A percentile compares a stretch with the other conserved stretches of the same genome.
Evolutionary conservation across 371 early-diverging fungal species (phyloP).

Genomic region (Lichtheimia ornata): DNA sequence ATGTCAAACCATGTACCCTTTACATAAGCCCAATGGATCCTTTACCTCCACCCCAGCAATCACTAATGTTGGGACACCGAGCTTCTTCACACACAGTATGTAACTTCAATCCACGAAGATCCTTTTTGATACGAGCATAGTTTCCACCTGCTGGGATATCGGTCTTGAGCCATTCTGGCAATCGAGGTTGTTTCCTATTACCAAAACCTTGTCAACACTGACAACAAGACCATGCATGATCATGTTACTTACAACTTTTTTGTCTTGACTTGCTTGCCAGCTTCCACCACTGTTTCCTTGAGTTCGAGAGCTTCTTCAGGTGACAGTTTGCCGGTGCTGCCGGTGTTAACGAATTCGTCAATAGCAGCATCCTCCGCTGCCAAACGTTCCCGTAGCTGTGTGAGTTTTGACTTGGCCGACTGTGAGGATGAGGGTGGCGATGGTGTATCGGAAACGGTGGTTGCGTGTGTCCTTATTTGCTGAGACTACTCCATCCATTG

Average conservation of each 20-base stretch:
- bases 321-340: conserved; percentile 54
- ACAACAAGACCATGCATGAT: background rate
- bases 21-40: background rate
- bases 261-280: conserved; percentile 44
- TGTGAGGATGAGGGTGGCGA: conserved; percentile 22
- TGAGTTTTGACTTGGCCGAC: conserved; percentile 48
- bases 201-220: background rate
- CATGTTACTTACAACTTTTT: conserved; percentile 45
- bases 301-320: conserved; percentile 68
- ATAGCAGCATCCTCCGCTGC: conserved; percentile 55
- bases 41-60: conserved; percentile 94
- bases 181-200: conserved; percentile 60
- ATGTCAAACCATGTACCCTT: background rate
- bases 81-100: conserved; percentile 97
- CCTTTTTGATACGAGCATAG: conserved; percentile 82
- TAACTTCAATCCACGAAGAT: conserved; percentile 89
- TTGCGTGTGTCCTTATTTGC: conserved; percentile 27
- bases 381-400: conserved; percentile 43
- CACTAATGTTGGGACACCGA: conserved; percentile 96
- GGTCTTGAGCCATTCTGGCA: conserved; percentile 96
- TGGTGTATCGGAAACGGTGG: conserved; percentile 29
- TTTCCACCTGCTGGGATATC: conserved; percentile 87
- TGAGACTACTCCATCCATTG: conserved; percentile 12
- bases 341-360: conserved; percentile 70
- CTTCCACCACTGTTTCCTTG: conserved; percentile 53